These are phyloP conservation scores for Mortierella claussenii DNA, from an alignment of 192 early-diverging fungal species.

Conservation along the genomic window DNA sequence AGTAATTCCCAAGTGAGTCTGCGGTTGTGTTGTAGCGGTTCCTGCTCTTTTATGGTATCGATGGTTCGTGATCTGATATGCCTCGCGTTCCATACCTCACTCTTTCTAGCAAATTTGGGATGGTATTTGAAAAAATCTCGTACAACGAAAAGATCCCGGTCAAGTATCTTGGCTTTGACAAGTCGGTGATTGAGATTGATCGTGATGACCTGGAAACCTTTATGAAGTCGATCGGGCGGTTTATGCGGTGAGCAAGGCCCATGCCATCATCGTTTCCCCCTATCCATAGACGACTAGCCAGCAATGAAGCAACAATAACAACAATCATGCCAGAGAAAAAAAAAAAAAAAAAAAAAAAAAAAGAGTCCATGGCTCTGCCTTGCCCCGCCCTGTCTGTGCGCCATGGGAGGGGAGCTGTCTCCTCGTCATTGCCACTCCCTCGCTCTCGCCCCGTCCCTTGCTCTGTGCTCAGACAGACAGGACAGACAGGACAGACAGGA, in stretches of 20 bases:
- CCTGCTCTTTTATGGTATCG: neutral
- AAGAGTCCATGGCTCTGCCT: neutral
- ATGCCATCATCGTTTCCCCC: no score
- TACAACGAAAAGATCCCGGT: constrained; percentile 69
- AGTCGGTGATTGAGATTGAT: constrained; percentile 80
- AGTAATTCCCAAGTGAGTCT: constrained; percentile 60
- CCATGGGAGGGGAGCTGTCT: no score
- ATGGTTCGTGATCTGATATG: neutral
- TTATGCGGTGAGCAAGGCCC: constrained; percentile 29
- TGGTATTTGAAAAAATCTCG: constrained; percentile 85
- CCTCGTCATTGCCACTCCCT: no score
- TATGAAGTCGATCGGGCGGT: constrained; percentile 63
- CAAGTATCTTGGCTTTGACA: constrained; percentile 85
- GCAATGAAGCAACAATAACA: no score
- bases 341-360: neutral
- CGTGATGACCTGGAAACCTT: constrained; percentile 77
- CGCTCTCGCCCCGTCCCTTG: no score
- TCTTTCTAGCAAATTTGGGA: constrained; percentile 75
- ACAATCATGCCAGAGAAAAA: no score
- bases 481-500: no score
- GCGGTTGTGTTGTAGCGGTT: neutral
- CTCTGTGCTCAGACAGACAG: no score
- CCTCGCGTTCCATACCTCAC: neutral
- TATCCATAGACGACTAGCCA: no score
- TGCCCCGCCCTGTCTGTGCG: constrained; percentile 4